phyloP scores from a whole-genome alignment of 352 stramenopile species.

The Phytophthora quininea region DNA sequence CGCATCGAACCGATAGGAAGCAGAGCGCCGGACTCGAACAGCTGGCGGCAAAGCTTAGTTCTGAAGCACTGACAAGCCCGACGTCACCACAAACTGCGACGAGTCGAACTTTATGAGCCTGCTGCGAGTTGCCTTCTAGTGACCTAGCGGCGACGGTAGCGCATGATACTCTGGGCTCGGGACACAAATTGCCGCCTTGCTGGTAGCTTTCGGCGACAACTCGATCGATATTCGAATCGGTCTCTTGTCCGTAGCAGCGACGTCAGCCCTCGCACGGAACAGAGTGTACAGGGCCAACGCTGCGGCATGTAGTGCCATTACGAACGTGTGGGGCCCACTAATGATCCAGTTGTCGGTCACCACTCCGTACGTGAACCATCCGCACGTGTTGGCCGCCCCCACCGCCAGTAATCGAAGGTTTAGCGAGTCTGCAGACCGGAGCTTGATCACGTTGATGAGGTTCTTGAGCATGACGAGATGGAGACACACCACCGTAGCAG shows the following conservation, averaged over 20 bases:
- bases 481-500: slow-evolving; percentile 30
- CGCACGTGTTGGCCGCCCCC: slow-evolving; percentile 45
- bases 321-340: slow-evolving; percentile 43
- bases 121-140: too few relatives aligned
- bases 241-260: not conserved
- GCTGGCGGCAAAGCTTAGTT: not conserved
- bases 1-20: not conserved
- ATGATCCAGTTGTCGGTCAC: slow-evolving; percentile 52
- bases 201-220: slow-evolving; percentile 6
- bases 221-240: slow-evolving; percentile 6
- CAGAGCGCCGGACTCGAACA: not conserved
- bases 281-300: slow-evolving; percentile 20
- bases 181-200: not conserved
- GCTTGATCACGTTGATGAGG: slow-evolving; percentile 32
- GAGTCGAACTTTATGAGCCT: too few relatives aligned
- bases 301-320: slow-evolving; percentile 30
- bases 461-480: slow-evolving; percentile 46
- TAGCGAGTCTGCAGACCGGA: slow-evolving; percentile 38
- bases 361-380: slow-evolving; percentile 47
- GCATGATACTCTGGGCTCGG: slow-evolving; percentile 9
- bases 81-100: too few relatives aligned
- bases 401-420: slow-evolving; percentile 38
- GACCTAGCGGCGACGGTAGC: slow-evolving; percentile 12
- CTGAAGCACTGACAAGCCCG: too few relatives aligned
- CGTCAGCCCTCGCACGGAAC: slow-evolving; percentile 6